Percentiles rank a stretch among this genome's conserved stretches.
These are phyloP conservation scores for Rhizodiscina lignyota DNA, from an alignment of 495 filamentous ascomycete genomes.

Conservation along the genomic window DNA sequence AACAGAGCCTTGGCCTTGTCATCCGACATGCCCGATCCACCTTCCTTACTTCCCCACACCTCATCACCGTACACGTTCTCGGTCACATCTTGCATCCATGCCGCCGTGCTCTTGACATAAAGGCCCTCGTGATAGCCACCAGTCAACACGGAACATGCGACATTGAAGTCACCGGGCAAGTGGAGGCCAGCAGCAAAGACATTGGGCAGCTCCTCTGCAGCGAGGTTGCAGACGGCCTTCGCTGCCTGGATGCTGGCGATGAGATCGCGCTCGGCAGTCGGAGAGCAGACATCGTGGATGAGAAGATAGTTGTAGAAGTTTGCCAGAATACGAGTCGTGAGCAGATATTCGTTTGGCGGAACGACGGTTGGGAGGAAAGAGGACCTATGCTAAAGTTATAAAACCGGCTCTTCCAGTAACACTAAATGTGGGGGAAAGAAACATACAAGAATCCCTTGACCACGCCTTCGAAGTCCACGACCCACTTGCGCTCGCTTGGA, in stretches of 20 bases:
- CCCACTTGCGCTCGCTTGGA: constrained; percentile 40
- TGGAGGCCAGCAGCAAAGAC: constrained; percentile 27
- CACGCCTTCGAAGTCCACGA: constrained; percentile 65
- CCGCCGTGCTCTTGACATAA: too few relatives aligned
- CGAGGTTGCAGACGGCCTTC: constrained; percentile 46
- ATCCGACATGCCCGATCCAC: not conserved
- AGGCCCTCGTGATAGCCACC: constrained; percentile 29
- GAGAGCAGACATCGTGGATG: constrained; percentile 63
- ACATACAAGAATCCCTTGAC: constrained; percentile 63
- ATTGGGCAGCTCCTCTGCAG: constrained; percentile 46
- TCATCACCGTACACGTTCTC: not conserved
- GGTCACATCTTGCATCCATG: not conserved
- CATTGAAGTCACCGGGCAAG: constrained; percentile 64
- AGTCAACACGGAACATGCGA: constrained; percentile 41
- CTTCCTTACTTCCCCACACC: not conserved
- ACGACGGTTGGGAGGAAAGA: constrained; percentile 30
- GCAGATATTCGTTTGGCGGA: constrained; percentile 32
- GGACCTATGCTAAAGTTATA: constrained; percentile 10
- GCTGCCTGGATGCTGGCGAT: constrained; percentile 46
- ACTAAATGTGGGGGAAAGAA: too few relatives aligned
- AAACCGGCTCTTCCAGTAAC: too few relatives aligned
- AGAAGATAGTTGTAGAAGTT: constrained; percentile 87
- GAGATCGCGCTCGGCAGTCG: constrained; percentile 34
- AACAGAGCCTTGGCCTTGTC: not conserved
- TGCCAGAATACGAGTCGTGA: constrained; percentile 42